Evolutionary conservation across 78 protist species (phyloP).

Genomic region (Cavenderia fasciculata): DNA sequence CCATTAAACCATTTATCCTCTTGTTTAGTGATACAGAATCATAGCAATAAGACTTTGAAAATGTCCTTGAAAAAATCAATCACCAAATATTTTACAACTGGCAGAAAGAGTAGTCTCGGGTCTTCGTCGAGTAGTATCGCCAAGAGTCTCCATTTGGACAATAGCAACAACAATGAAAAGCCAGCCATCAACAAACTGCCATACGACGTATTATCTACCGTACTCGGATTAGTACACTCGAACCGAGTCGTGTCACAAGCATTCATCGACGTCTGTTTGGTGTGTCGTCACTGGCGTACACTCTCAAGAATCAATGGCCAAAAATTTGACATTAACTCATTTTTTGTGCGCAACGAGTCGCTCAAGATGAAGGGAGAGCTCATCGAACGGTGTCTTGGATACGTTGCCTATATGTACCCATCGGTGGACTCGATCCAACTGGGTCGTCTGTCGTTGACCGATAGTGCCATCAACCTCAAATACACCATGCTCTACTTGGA

Average conservation of each 20-base stretch:
- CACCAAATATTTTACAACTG: too few relatives aligned
- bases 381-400: slow-evolving; percentile 33
- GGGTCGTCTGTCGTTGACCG: slow-evolving; percentile 9
- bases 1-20: too few relatives aligned
- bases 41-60: too few relatives aligned
- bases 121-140: too few relatives aligned
- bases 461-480: slow-evolving; percentile 5
- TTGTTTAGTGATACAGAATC: too few relatives aligned
- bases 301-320: slow-evolving; percentile 38
- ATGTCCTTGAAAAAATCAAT: too few relatives aligned
- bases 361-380: slow-evolving; percentile 21
- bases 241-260: slow-evolving; percentile 12
- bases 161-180: too few relatives aligned
- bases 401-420: slow-evolving; percentile 16
- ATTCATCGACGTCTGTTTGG: not conserved
- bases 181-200: slow-evolving; percentile 16
- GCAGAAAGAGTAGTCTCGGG: too few relatives aligned
- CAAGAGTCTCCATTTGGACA: too few relatives aligned
- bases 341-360: not conserved
- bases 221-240: not conserved
- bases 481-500: slow-evolving; percentile 4
- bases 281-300: slow-evolving; percentile 33
- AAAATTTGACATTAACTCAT: not conserved
- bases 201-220: slow-evolving; percentile 14
- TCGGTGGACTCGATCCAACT: slow-evolving; percentile 28